A percentile compares a stretch with the other conserved stretches of the same genome.
These are phyloP conservation scores for Candida tropicalis DNA, from an alignment of 1,139 yeast species.

Conservation along the genomic window DNA sequence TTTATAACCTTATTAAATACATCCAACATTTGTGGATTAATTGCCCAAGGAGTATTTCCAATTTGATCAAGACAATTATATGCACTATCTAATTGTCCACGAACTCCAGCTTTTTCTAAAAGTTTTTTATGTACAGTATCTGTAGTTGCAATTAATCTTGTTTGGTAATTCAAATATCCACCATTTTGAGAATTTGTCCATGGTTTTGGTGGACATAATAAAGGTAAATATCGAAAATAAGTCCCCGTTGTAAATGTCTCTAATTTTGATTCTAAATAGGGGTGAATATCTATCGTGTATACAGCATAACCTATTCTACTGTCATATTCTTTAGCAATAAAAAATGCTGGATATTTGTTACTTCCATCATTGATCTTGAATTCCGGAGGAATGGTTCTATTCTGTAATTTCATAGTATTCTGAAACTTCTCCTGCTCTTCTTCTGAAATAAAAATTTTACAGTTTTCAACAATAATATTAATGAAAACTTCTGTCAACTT, in stretches of 20 bases:
- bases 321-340: not conserved
- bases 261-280: conserved; percentile 24
- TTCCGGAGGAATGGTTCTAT: not conserved
- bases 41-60: conserved; percentile 39
- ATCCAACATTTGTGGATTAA: conserved; percentile 28
- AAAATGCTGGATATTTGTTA: conserved; percentile 7
- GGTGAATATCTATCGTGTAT: conserved; percentile 25
- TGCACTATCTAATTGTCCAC: conserved; percentile 37
- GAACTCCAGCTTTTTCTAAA: conserved; percentile 28
- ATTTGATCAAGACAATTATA: conserved; percentile 34
- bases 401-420: not conserved
- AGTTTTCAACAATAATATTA: conserved; percentile 23
- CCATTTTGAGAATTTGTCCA: conserved; percentile 41
- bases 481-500: conserved; percentile 18
- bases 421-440: conserved; percentile 14
- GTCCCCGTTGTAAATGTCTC: conserved; percentile 11
- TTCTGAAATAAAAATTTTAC: conserved; percentile 19
- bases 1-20: conserved; percentile 27
- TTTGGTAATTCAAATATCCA: conserved; percentile 33
- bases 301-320: not conserved
- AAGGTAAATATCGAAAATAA: conserved; percentile 28
- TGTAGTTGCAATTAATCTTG: conserved; percentile 27
- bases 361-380: not conserved
- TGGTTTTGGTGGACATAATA: conserved; percentile 41
- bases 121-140: conserved; percentile 24